Evolutionary conservation across 768 basidiomycete genomes (phyloP).

Genomic region (Mycena galopus): DNA sequence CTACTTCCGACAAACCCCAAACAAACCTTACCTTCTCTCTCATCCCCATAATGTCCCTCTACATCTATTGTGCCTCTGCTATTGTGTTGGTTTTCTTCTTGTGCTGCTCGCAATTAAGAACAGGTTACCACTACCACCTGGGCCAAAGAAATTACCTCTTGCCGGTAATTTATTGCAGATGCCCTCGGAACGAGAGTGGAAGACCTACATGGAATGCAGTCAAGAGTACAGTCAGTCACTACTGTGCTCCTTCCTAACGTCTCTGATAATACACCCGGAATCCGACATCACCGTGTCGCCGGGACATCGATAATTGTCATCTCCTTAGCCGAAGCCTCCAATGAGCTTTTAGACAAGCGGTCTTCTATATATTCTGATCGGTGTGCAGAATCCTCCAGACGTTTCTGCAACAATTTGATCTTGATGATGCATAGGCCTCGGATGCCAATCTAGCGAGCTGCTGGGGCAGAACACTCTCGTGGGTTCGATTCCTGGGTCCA

Average conservation of each 20-base stretch:
- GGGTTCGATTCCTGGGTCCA: not conserved
- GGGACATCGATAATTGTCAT: conserved; percentile 52
- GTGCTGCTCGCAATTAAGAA: no score
- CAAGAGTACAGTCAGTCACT: conserved; percentile 43
- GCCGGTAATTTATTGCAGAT: conserved; percentile 61
- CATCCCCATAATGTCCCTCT: no score
- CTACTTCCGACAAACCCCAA: no score
- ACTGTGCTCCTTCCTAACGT: not conserved
- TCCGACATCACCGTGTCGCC: conserved; percentile 49
- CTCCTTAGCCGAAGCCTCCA: conserved; percentile 41
- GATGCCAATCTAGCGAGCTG: conserved; percentile 1
- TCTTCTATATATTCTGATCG: conserved; percentile 17
- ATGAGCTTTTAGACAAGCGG: conserved; percentile 55
- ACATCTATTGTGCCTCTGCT: no score
- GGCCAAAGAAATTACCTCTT: conserved; percentile 57
- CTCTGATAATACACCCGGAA: not conserved
- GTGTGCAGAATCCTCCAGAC: not conserved
- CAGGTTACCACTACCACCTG: conserved; percentile 46
- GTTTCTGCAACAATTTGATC: not conserved
- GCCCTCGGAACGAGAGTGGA: conserved; percentile 55
- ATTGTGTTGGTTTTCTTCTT: no score
- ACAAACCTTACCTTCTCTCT: no score
- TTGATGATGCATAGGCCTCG: not conserved
- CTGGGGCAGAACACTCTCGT: conserved; percentile 8
- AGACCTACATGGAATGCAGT: conserved; percentile 55